Conservation (phyloP, 352 stramenopile species). For the Pythium volutum region DNA sequence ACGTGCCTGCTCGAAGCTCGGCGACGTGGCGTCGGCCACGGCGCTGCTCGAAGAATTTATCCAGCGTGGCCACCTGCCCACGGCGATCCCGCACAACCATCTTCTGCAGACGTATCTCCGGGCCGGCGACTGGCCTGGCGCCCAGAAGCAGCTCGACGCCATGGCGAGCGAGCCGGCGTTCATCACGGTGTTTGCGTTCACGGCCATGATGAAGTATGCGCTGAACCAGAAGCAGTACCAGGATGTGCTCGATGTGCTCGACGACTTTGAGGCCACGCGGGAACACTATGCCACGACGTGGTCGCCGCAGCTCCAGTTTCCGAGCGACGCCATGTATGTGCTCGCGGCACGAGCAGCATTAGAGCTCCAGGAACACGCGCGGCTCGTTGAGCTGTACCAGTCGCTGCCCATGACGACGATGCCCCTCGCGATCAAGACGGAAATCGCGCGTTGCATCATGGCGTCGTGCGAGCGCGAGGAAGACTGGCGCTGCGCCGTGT, state of each 20-base stretch:
- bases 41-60: slow-evolving; percentile 62
- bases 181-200: slow-evolving; percentile 72
- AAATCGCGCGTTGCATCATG: slow-evolving; percentile 48
- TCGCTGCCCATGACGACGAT: slow-evolving; percentile 37
- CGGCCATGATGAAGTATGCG: slow-evolving; percentile 68
- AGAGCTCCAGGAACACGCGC: slow-evolving; percentile 50
- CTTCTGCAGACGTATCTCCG: slow-evolving; percentile 62
- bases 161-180: slow-evolving; percentile 44
- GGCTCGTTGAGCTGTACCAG: slow-evolving; percentile 59
- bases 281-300: slow-evolving; percentile 38
- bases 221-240: slow-evolving; percentile 32
- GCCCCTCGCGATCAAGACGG: slow-evolving; percentile 51
- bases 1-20: slow-evolving; percentile 45
- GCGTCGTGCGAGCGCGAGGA: slow-evolving; percentile 55
- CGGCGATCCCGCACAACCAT: slow-evolving; percentile 72
- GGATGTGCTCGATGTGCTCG: slow-evolving; percentile 55
- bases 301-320: slow-evolving; percentile 64
- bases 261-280: slow-evolving; percentile 55
- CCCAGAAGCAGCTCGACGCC: slow-evolving; percentile 41
- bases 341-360: slow-evolving; percentile 50
- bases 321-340: slow-evolving; percentile 62
- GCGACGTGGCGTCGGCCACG: slow-evolving; percentile 43
- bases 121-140: slow-evolving; percentile 46
- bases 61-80: slow-evolving; percentile 46
- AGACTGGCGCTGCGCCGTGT: slow-evolving; percentile 75